Conservation (phyloP, 2,329 filamentous ascomycete genomes). For the Mollisiaceae sp. region DNA sequence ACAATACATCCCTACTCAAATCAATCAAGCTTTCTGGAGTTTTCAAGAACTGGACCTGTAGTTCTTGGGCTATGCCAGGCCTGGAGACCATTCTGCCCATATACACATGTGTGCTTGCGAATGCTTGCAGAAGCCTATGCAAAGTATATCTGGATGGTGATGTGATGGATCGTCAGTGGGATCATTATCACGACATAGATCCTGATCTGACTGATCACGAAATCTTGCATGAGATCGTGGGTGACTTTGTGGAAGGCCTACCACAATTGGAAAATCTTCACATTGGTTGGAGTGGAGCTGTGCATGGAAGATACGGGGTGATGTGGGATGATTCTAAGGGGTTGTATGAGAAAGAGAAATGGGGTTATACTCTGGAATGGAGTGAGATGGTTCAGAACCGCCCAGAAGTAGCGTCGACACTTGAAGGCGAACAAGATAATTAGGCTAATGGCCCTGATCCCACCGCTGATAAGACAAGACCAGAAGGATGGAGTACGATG, state of each 20-base stretch:
- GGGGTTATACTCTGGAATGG: neutral
- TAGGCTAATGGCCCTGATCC: too few species aligned
- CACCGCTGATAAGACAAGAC: too few species aligned
- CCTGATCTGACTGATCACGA: neutral
- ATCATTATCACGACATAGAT: neutral
- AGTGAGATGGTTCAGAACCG: neutral
- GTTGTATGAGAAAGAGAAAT: neutral
- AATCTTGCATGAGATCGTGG: neutral
- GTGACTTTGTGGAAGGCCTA: neutral
- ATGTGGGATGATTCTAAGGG: neutral
- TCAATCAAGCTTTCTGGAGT: neutral
- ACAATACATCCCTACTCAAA: neutral
- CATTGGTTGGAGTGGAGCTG: neutral
- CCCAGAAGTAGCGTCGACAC: too few species aligned
- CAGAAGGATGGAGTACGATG: too few species aligned
- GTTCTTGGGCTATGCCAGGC: neutral
- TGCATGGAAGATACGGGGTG: neutral
- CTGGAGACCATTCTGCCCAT: neutral
- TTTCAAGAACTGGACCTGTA: neutral
- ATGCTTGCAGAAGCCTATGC: neutral
- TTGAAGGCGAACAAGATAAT: too few species aligned
- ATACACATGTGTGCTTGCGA: neutral
- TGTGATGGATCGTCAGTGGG: neutral
- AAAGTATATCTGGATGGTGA: neutral
- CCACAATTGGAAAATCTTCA: neutral